These are phyloP conservation scores for Neofusicoccum sp. DNA, from an alignment of 2,329 filamentous ascomycete species.

Conservation along the genomic window DNA sequence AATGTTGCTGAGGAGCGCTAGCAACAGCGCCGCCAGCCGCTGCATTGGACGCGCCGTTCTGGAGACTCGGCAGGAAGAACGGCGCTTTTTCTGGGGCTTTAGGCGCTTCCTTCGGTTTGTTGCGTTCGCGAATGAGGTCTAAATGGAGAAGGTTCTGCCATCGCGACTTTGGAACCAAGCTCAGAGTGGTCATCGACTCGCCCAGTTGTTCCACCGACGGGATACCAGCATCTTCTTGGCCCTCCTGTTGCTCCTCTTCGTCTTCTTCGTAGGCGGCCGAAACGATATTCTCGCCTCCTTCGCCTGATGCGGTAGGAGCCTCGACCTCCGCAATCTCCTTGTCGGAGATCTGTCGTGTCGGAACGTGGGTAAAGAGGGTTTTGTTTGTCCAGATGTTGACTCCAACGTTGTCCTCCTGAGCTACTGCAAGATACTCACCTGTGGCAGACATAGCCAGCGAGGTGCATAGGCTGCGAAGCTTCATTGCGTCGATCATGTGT, in stretches of 20 bases:
- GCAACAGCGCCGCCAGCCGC: constrained; percentile 23
- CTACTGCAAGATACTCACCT: constrained; percentile 92
- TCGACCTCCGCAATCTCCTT: constrained; percentile 67
- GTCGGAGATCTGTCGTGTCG: constrained; percentile 82
- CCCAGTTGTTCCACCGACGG: constrained; percentile 75
- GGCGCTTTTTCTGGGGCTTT: constrained; percentile 93
- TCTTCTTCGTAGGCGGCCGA: constrained; percentile 72
- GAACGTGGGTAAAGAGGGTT: constrained; percentile 84
- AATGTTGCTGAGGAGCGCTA: constrained; percentile 30
- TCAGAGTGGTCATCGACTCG: constrained; percentile 82
- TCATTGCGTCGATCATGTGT: constrained; percentile 91
- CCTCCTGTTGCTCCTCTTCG: constrained; percentile 49
- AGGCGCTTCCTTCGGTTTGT: constrained; percentile 89
- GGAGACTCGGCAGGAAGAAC: constrained; percentile 83
- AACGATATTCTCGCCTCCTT: constrained; percentile 74
- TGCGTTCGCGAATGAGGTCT: constrained; percentile 86
- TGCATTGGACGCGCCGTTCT: constrained; percentile 32
- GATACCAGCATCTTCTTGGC: constrained; percentile 47
- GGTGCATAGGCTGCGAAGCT: constrained; percentile 75
- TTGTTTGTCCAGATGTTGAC: constrained; percentile 97
- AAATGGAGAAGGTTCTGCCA: constrained; percentile 96
- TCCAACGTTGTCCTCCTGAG: constrained; percentile 78
- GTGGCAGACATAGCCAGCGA: constrained; percentile 85
- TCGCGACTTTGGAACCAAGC: constrained; percentile 82
- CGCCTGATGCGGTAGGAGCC: constrained; percentile 77